Conservation (phyloP, 306 rosid genomes). For the Medicago lupulina region DNA sequence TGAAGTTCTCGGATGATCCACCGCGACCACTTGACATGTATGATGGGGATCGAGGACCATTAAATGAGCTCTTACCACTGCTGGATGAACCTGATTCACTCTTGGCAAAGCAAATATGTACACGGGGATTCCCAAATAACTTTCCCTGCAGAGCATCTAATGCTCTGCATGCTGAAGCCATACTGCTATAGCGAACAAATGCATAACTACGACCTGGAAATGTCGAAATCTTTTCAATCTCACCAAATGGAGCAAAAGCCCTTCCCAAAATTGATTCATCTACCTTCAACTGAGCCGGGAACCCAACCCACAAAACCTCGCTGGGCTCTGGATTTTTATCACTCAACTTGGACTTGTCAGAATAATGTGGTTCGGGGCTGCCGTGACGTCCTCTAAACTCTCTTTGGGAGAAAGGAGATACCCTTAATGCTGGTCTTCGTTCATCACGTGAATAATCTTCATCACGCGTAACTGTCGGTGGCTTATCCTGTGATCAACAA, state of each 20-base stretch:
- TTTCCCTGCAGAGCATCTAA: slow-evolving; percentile 82
- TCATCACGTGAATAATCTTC: slow-evolving; percentile 75
- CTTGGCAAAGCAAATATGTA: slow-evolving; percentile 95
- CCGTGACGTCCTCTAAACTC: slow-evolving; percentile 64
- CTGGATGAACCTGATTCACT: slow-evolving; percentile 77
- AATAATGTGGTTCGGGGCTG: slow-evolving; percentile 68
- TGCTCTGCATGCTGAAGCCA: slow-evolving; percentile 77
- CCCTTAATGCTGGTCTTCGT: slow-evolving; percentile 58
- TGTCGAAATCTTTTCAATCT: slow-evolving; percentile 83
- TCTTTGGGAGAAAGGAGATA: slow-evolving; percentile 68
- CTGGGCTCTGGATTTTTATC: slow-evolving; percentile 91
- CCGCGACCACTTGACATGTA: slow-evolving; percentile 55
- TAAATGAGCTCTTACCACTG: slow-evolving; percentile 68
- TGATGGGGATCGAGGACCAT: slow-evolving; percentile 65
- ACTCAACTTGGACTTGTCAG: slow-evolving; percentile 66
- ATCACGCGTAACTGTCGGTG: slow-evolving; percentile 56
- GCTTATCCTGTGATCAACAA: slow-evolving; percentile 80
- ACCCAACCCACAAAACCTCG: slow-evolving; percentile 95
- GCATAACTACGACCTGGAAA: slow-evolving; percentile 98
- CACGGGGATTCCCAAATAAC: slow-evolving; percentile 93
- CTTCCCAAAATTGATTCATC: slow-evolving; percentile 76
- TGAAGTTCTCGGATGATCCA: slow-evolving; percentile 60
- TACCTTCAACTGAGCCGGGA: slow-evolving; percentile 84
- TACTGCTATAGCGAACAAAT: slow-evolving; percentile 78
- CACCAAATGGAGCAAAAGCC: slow-evolving; percentile 92